A percentile compares a stretch with the other conserved stretches of the same genome.
Conservation (phyloP, 441 rosid genomes). For the Jatropha multifida region DNA sequence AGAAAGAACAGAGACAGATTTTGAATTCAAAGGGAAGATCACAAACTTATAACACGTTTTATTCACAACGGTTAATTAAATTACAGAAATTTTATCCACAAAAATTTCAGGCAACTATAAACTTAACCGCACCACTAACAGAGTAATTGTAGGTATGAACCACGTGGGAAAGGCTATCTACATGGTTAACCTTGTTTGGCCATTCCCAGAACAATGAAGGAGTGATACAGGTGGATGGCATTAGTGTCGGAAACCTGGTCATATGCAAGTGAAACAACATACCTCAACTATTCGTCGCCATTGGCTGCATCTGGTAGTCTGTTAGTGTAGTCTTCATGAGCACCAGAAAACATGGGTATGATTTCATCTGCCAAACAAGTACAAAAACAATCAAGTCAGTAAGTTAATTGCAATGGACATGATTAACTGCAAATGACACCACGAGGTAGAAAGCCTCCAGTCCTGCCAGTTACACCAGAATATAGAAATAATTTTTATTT, state of each 20-base stretch:
- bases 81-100: neutral
- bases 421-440: no score
- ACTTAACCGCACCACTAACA: neutral
- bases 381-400: neutral
- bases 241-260: neutral
- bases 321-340: neutral
- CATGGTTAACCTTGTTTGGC: neutral
- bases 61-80: neutral
- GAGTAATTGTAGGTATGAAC: neutral
- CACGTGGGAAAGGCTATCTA: neutral
- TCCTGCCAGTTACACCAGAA: no score
- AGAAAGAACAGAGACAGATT: neutral
- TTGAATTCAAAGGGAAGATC: neutral
- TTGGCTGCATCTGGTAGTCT: neutral
- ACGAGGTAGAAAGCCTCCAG: no score
- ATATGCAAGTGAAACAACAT: neutral
- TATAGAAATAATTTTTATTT: neutral
- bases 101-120: slow-evolving; percentile 3
- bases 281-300: neutral
- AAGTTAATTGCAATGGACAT: neutral
- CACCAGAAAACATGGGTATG: neutral
- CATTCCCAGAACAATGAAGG: neutral
- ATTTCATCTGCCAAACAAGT: slow-evolving; percentile 1
- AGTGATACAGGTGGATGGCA: neutral
- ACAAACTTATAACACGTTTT: neutral